These are phyloP conservation scores for Magnolia changhungtana DNA, from an alignment of 164 flowering plant genomes.

Conservation along the genomic window DNA sequence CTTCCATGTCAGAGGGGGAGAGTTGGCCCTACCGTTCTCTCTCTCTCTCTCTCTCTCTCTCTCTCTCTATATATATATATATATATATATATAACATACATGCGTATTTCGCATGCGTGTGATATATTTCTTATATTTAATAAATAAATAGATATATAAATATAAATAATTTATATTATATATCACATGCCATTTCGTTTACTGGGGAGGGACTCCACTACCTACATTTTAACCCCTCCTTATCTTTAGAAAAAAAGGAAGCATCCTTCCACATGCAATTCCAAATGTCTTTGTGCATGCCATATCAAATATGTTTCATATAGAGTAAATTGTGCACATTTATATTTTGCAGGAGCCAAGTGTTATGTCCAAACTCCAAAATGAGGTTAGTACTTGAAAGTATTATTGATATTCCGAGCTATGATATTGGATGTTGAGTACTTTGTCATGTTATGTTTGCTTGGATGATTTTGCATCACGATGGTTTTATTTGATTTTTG, in stretches of 20 bases:
- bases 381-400: constrained; percentile 54
- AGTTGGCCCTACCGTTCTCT: too few species aligned
- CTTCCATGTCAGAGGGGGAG: too few species aligned
- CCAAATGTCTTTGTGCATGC: not conserved
- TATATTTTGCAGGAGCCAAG: constrained; percentile 63
- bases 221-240: too few species aligned
- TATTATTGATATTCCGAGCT: not conserved
- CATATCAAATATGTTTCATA: not conserved
- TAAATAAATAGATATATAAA: too few species aligned
- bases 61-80: not conserved
- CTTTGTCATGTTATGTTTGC: not conserved
- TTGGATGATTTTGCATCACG: not conserved
- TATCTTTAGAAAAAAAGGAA: not conserved
- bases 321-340: not conserved
- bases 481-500: constrained; percentile 4
- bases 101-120: too few species aligned
- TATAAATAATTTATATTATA: too few species aligned
- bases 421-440: not conserved
- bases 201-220: not conserved
- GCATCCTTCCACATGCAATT: not conserved
- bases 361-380: constrained; percentile 80
- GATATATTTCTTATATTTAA: too few species aligned
- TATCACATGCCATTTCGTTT: not conserved
- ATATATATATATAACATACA: not conserved
- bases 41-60: too few species aligned